phyloP scores from a whole-genome alignment of 345 rosid species.

The Crucihimalaya himalaica region DNA sequence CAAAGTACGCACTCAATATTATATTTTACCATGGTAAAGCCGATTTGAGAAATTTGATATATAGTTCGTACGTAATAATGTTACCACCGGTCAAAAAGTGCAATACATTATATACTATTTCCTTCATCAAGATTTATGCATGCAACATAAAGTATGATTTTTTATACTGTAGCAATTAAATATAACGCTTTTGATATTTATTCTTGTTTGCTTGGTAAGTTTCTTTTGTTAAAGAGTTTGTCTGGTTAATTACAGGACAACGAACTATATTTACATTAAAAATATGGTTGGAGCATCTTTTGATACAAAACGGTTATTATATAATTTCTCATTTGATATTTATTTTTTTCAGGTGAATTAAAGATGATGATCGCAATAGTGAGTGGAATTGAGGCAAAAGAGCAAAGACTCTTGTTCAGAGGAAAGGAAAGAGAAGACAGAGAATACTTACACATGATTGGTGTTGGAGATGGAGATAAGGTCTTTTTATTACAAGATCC shows the following conservation, averaged over 20 bases:
- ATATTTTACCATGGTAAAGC: not conserved
- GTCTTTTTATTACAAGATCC: conserved; percentile 83
- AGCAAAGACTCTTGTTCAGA: conserved; percentile 81
- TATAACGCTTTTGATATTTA: not conserved
- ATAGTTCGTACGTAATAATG: not conserved
- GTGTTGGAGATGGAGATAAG: conserved; percentile 83
- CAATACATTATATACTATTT: not conserved
- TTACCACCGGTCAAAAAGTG: not conserved
- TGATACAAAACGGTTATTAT: not conserved
- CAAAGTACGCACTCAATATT: not conserved
- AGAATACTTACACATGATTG: conserved; percentile 89
- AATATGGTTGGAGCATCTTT: not conserved
- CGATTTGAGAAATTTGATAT: not conserved
- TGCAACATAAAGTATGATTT: not conserved
- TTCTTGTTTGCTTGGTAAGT: conserved; percentile 8
- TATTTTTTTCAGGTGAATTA: conserved; percentile 58
- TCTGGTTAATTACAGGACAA: conserved; percentile 11
- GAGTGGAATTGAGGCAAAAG: conserved; percentile 70
- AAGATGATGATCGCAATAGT: conserved; percentile 70
- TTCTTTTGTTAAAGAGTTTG: not conserved
- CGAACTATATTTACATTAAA: conserved; percentile 12
- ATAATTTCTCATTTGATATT: not conserved
- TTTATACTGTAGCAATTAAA: not conserved
- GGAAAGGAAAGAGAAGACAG: conserved; percentile 89
- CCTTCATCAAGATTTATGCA: not conserved